phyloP scores from a whole-genome alignment of 345 rosid genomes.

The Euphorbia pulcherrima region DNA sequence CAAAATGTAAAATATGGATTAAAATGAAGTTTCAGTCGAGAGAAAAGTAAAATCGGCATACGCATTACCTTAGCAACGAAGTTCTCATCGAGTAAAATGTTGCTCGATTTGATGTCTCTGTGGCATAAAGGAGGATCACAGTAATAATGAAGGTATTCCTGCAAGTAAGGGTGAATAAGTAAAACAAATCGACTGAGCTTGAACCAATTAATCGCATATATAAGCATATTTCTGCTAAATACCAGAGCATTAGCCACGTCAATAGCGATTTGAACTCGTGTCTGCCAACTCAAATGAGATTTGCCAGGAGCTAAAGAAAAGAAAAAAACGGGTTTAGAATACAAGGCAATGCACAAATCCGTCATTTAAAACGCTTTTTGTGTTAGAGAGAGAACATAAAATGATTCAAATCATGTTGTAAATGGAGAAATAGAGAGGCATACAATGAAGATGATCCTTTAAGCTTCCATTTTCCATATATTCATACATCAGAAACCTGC shows the following conservation, averaged over 20 bases:
- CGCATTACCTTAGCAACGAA: slow-evolving; percentile 80
- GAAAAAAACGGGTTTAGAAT: slow-evolving; percentile 13
- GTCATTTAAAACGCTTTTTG: background rate
- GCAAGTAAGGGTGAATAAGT: slow-evolving; percentile 26
- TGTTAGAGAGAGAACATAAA: background rate
- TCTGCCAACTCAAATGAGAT: slow-evolving; percentile 74
- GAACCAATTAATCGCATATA: slow-evolving; percentile 5
- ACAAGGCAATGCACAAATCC: background rate
- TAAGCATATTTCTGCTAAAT: slow-evolving; percentile 21
- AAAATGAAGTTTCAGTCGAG: background rate
- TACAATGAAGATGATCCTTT: slow-evolving; percentile 87
- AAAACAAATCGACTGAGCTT: slow-evolving; percentile 7
- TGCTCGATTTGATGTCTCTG: slow-evolving; percentile 94
- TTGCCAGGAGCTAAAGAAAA: slow-evolving; percentile 48
- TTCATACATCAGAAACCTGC: slow-evolving; percentile 88
- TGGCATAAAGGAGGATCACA: slow-evolving; percentile 97
- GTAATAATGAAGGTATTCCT: slow-evolving; percentile 97
- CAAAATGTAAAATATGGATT: slow-evolving; percentile 9
- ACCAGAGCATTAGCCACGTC: slow-evolving; percentile 98
- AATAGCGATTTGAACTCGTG: slow-evolving; percentile 78
- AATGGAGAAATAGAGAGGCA: slow-evolving; percentile 24
- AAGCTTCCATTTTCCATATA: slow-evolving; percentile 88
- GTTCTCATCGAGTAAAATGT: slow-evolving; percentile 82
- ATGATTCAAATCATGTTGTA: background rate
- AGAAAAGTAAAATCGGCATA: background rate